Evolutionary conservation across 495 filamentous ascomycete genomes (phyloP), one percentile per base, ranked within the genome.

Genomic region (Aspergillus olivimuriae): DNA sequence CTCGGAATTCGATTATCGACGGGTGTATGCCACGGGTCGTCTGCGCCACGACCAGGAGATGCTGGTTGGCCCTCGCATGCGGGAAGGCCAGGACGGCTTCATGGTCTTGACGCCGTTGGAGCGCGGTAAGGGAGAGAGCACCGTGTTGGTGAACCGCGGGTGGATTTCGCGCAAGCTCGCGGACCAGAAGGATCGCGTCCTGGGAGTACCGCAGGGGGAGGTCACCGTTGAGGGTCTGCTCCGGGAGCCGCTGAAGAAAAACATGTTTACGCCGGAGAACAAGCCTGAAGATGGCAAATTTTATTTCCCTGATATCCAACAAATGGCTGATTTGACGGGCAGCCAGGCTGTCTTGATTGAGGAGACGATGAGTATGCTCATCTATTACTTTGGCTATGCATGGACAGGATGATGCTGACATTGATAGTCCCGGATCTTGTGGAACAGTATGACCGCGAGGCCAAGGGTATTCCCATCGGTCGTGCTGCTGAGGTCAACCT

Each of bases 261-360:
- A 98, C 57, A 83, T 89, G 75, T 98, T 98, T 56, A 98, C 92
- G 44, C 92, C 92, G 0, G 81, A 82, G 0, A 98, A 97, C 53
- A 69, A 78, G 46, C 89, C 90, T 0, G 82, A 90, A 47, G 76
- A 74, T 45, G 80, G 80, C 40, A 84, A 86, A 66, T 98, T 92
- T 57, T 92, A 95, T 63, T 98, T 97, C 51, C 91, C 92, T 1
- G 94, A 96, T 62, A 84, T 98, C 34, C 61, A 77, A 53, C 75
- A 95, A 72, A 98, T 98, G 92, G 92, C 92, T n/a, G 70, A 69
- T 31, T 64, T 88, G 53, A 82, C 82, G 33, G 88, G 86, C 1
- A 88, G 84, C 50, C 86, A 94, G 69, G 72, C 89, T 4, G 84
- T 98, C 41, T 95, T 89, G 90, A 72, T 98, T 59, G 94, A 98